These are phyloP conservation scores for Fraxinus ornus DNA, from an alignment of 305 asterid species.

Conservation along the genomic window DNA sequence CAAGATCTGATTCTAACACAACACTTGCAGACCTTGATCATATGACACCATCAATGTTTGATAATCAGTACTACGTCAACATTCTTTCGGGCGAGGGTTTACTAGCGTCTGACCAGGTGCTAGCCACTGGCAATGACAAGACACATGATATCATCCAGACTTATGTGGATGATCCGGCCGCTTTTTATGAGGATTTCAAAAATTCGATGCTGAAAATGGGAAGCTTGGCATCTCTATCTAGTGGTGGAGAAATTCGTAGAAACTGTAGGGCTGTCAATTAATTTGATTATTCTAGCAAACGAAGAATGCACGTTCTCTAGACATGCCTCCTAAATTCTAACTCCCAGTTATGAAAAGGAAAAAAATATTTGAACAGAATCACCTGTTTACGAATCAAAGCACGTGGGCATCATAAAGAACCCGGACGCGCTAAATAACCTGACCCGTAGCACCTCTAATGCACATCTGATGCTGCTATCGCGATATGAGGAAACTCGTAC, in stretches of 20 bases:
- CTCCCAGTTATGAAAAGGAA: not conserved
- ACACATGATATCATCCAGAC: conserved; percentile 37
- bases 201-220: conserved; percentile 73
- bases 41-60: conserved; percentile 47
- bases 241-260: conserved; percentile 52
- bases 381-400: not conserved
- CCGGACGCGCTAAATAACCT: not conserved
- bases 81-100: conserved; percentile 63
- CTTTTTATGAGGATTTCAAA: conserved; percentile 48
- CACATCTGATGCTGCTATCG: not conserved
- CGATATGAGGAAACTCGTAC: not conserved
- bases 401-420: not conserved
- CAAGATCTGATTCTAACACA: conserved; percentile 33
- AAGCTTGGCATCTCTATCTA: conserved; percentile 27
- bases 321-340: not conserved
- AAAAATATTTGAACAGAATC: not conserved
- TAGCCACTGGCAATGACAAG: conserved; percentile 32
- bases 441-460: not conserved
- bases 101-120: conserved; percentile 61
- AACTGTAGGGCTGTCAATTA: conserved; percentile 61
- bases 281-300: not conserved
- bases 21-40: conserved; percentile 65
- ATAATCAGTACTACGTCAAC: conserved; percentile 63
- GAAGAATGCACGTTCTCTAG: not conserved
- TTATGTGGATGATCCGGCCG: conserved; percentile 33